Conservation (phyloP, 352 stramenopile species). For the Pythium monospermum region DNA sequence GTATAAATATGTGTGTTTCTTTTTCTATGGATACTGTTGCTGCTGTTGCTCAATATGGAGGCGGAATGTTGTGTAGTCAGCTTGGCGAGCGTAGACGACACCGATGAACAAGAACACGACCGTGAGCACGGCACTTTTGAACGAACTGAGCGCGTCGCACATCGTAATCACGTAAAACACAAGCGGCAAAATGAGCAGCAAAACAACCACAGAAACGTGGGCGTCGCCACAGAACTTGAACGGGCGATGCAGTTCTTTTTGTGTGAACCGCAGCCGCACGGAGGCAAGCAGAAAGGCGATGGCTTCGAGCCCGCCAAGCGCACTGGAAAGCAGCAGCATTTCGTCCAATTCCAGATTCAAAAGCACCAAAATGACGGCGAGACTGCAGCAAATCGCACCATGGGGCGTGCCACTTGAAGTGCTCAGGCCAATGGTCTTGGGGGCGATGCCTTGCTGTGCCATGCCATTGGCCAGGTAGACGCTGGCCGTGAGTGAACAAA, state of each 20-base stretch:
- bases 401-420: conserved; percentile 20
- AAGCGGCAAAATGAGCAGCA: conserved; percentile 34
- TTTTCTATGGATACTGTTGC: conserved; percentile 2
- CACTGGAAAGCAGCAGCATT: conserved; percentile 53
- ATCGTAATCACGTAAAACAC: conserved; percentile 29
- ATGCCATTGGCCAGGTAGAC: conserved; percentile 54
- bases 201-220: conserved; percentile 24
- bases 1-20: background rate
- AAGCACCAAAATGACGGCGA: conserved; percentile 55
- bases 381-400: conserved; percentile 47
- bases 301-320: conserved; percentile 35
- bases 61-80: conserved; percentile 42
- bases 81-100: conserved; percentile 43
- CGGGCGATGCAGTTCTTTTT: conserved; percentile 27
- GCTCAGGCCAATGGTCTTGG: conserved; percentile 36
- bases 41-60: background rate
- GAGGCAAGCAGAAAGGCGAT: conserved; percentile 37
- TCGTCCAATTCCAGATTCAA: conserved; percentile 44
- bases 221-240: conserved; percentile 40
- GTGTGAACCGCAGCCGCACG: conserved; percentile 35
- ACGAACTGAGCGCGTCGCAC: conserved; percentile 31
- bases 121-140: conserved; percentile 37
- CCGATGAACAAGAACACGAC: conserved; percentile 46
- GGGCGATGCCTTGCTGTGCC: conserved; percentile 42
- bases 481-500: conserved; percentile 38